phyloP scores from a whole-genome alignment of 352 stramenopile genomes.

The Phytophthora vignae region DNA sequence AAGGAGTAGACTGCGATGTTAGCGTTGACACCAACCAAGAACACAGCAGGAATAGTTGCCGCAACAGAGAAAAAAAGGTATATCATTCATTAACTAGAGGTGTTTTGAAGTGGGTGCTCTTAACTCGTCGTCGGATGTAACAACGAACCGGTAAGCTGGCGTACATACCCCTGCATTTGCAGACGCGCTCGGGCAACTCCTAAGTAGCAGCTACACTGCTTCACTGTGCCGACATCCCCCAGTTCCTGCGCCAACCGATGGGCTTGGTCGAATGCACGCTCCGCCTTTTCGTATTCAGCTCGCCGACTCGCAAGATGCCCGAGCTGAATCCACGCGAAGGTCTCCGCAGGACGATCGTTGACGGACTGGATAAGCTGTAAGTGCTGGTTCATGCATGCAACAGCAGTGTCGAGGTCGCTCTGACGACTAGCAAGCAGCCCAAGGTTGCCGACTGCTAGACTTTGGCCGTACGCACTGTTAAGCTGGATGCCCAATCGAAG shows the following conservation, averaged over 20 bases:
- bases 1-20: slow-evolving; percentile 44
- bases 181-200: slow-evolving; percentile 71
- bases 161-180: slow-evolving; percentile 71
- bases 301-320: slow-evolving; percentile 72
- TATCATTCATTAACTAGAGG: slow-evolving; percentile 10
- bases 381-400: slow-evolving; percentile 91
- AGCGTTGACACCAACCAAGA: slow-evolving; percentile 2
- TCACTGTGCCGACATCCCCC: slow-evolving; percentile 67
- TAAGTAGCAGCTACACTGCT: slow-evolving; percentile 87
- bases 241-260: slow-evolving; percentile 80
- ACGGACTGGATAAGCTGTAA: slow-evolving; percentile 90
- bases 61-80: slow-evolving; percentile 13
- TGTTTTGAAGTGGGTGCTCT: slow-evolving; percentile 9
- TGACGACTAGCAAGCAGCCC: slow-evolving; percentile 87
- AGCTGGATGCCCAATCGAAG: slow-evolving; percentile 87
- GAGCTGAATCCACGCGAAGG: slow-evolving; percentile 89
- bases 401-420: slow-evolving; percentile 77
- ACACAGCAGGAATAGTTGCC: slow-evolving; percentile 8
- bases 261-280: slow-evolving; percentile 81
- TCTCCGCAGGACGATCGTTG: slow-evolving; percentile 75
- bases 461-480: slow-evolving; percentile 87
- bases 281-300: slow-evolving; percentile 68
- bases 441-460: slow-evolving; percentile 89
- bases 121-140: slow-evolving; percentile 20
- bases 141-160: slow-evolving; percentile 49